Base-by-base conservation (phyloP, 345 rosid species). In the Mallotus nudiflorus region DNA sequence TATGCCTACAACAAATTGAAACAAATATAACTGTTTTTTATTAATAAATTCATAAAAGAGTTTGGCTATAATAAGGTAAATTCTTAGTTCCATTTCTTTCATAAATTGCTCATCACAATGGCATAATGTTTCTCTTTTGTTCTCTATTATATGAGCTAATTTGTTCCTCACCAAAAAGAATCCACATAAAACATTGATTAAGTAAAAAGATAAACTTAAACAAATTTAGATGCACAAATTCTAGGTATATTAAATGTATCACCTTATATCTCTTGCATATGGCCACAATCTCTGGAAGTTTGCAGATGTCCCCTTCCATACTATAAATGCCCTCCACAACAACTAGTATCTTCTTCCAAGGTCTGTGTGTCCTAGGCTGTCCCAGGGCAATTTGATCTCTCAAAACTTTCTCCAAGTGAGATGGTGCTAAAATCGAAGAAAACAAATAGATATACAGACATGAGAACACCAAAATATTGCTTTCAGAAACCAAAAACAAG, bases 191-290 rank as follows among this genome's bases (percentile, higher is more conserved):
- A n/a, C n/a, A n/a, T n/a, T n/a, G n/a, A n/a, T n/a, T n/a, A n/a
- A n/a, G 48, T 16, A 59, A 59, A 58, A 46, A 28, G 51, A 44
- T 25, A 25, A 55, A 25, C 24, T 18, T 19, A 27, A 54, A 68
- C 3, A 33, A 33, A 5, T 9, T 24, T 22, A 52, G 12, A 52
- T 33, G 37, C 37, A 33, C 6, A 33, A 33, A 33, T 33, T 33
- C 4, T 6, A n/a, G 5, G 9, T 10, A 10, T 20, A 40, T 22
- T 50, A 31, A 10, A n/a, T 24, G 6, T 51, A 74, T 51, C 71
- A 91, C 99, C 97, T 92, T 95, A 75, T 89, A 95, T 65, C 89
- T 92, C 74, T 92, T 95, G 89, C 97, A 95, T 45, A 95, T 82
- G 9, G 97, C 86, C 55, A 90, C 83, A 68, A 95, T 84, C 79